A percentile compares a stretch with the other conserved stretches of the same genome.
Conservation (phyloP, 23 red algal genomes). For the Gracilaria caudata region DNA sequence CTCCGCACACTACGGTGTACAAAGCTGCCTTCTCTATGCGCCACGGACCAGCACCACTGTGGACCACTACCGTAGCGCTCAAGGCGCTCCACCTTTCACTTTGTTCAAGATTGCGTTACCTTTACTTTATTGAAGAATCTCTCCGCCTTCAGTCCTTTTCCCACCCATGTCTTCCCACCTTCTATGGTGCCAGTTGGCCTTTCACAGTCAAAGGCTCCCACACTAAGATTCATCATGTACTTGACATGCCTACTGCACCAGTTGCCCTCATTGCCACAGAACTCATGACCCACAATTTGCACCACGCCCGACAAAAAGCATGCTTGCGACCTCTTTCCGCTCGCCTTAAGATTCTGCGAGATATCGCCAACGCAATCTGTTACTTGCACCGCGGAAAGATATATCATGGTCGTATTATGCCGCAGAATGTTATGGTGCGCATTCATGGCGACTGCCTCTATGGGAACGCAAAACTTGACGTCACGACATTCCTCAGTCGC, state of each 20-base stretch:
- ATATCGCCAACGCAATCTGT: conserved; percentile 31
- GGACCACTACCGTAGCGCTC: conserved; percentile 29
- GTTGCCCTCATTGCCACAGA: conserved; percentile 19
- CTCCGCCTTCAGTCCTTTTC: conserved; percentile 40
- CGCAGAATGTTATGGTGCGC: conserved; percentile 24
- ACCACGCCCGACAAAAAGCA: conserved; percentile 8
- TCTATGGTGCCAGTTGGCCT: conserved; percentile 38
- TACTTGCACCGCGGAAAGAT: conserved; percentile 2
- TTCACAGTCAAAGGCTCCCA: conserved; percentile 16
- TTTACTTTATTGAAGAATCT: conserved; percentile 39
- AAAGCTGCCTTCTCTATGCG: conserved; percentile 39
- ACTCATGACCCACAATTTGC: conserved; percentile 25
- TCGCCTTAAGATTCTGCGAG: conserved; percentile 4
- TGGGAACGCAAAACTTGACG: conserved; percentile 26
- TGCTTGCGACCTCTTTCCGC: conserved; percentile 4
- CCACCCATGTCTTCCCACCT: conserved; percentile 26
- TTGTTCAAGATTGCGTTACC: conserved; percentile 15
- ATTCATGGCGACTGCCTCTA: conserved; percentile 20
- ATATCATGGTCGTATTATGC: conserved; percentile 20
- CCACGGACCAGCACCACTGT: conserved; percentile 20
- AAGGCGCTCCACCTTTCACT: conserved; percentile 26
- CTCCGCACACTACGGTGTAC: conserved; percentile 24
- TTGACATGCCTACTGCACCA: conserved; percentile 5
- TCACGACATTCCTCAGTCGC: conserved; percentile 3
- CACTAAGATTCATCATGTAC: not conserved